These are phyloP conservation scores for Bruguiera parviflora DNA, from an alignment of 345 rosid species.

Conservation along the genomic window DNA sequence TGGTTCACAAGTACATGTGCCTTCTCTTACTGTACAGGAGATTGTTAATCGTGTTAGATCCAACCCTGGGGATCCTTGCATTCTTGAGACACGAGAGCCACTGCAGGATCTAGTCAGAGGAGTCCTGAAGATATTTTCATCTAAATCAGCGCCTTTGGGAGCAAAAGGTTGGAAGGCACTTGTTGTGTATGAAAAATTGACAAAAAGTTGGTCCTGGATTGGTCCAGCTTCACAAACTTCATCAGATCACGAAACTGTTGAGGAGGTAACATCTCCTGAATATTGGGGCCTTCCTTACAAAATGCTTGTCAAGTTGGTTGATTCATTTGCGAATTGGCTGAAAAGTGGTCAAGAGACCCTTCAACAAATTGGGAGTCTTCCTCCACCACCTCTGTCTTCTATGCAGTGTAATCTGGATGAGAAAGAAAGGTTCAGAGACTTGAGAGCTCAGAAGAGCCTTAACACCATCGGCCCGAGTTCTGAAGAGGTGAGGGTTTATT, in stretches of 20 bases:
- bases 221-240: conserved; percentile 60
- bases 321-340: conserved; percentile 96
- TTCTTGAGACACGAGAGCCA: conserved; percentile 93
- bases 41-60: conserved; percentile 81
- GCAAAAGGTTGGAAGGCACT: conserved; percentile 98
- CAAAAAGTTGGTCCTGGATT: conserved; percentile 90
- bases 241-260: conserved; percentile 59
- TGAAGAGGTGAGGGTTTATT: conserved; percentile 87
- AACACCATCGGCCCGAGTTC: conserved; percentile 76
- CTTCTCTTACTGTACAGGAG: conserved; percentile 79
- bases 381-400: conserved; percentile 80
- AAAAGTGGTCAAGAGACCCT: conserved; percentile 94
- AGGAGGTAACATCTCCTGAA: conserved; percentile 94
- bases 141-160: conserved; percentile 92
- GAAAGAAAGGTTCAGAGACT: conserved; percentile 95
- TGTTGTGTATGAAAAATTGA: conserved; percentile 67
- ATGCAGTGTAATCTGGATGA: conserved; percentile 83
- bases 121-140: conserved; percentile 81
- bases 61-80: conserved; percentile 92
- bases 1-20: conserved; percentile 44
- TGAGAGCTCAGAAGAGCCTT: conserved; percentile 98
- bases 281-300: conserved; percentile 92
- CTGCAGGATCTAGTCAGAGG: conserved; percentile 96
- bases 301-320: conserved; percentile 94
- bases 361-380: conserved; percentile 92